Evolutionary conservation across 768 basidiomycete genomes (phyloP).

Genomic region (Suillus ampliporus): DNA sequence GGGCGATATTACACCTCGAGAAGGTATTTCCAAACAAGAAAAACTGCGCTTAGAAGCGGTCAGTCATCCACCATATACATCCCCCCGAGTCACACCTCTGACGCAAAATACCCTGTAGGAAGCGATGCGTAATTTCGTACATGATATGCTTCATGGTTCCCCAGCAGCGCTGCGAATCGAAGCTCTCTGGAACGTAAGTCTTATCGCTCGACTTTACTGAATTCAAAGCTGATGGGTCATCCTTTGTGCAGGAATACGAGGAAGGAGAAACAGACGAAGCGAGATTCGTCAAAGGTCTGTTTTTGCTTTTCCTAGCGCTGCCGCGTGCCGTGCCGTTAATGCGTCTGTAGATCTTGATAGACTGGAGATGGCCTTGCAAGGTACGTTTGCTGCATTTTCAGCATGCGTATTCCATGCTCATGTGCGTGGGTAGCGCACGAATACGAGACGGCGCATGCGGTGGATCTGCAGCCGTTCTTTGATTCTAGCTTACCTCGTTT

Average conservation of each 20-base stretch:
- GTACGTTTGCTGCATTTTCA: constrained; percentile 35
- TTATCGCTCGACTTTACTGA: not conserved
- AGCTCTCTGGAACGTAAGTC: constrained; percentile 71
- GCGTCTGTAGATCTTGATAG: constrained; percentile 72
- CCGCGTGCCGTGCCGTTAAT: not conserved
- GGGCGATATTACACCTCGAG: constrained; percentile 91
- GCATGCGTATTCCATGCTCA: not conserved
- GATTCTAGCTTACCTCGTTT: constrained; percentile 79
- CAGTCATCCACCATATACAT: constrained; percentile 17
- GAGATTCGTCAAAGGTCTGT: constrained; percentile 83
- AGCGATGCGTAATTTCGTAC: constrained; percentile 89
- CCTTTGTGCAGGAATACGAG: constrained; percentile 78
- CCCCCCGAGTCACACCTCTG: not conserved
- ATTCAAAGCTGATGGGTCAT: constrained; percentile 2
- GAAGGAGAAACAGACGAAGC: constrained; percentile 74
- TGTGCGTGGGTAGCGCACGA: constrained; percentile 57
- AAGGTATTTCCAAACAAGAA: constrained; percentile 81
- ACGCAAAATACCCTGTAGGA: constrained; percentile 50
- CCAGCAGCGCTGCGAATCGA: constrained; percentile 71
- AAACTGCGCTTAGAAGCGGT: constrained; percentile 81
- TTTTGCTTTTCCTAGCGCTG: not conserved
- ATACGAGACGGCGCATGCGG: constrained; percentile 64
- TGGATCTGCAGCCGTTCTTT: constrained; percentile 74
- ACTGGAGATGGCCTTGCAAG: constrained; percentile 89
- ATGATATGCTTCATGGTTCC: constrained; percentile 85